These are phyloP conservation scores for Betula pendula DNA, from an alignment of 306 rosid genomes.

Conservation along the genomic window DNA sequence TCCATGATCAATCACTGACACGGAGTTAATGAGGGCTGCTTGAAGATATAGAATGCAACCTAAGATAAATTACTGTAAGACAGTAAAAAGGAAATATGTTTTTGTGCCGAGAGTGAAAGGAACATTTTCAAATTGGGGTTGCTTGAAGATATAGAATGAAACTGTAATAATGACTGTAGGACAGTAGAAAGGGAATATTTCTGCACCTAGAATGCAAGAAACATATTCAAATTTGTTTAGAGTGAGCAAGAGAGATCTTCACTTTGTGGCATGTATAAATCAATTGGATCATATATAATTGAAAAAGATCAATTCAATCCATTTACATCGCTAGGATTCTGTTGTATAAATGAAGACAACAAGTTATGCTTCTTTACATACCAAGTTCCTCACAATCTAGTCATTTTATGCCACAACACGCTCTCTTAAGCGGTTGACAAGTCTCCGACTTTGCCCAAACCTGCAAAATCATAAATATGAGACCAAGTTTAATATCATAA, in stretches of 20 bases:
- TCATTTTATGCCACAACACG: constrained; percentile 30
- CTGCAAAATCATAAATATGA: constrained; percentile 30
- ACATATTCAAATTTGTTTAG: background rate
- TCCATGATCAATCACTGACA: background rate
- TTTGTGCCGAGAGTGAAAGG: background rate
- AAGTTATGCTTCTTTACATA: constrained; percentile 11
- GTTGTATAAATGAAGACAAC: background rate
- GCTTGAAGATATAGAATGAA: background rate
- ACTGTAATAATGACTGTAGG: background rate
- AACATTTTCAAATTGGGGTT: background rate
- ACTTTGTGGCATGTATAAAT: background rate
- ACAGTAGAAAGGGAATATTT: background rate
- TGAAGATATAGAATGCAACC: background rate
- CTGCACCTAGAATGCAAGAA: background rate
- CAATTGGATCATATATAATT: background rate
- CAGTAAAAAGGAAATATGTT: background rate
- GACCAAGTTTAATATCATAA: constrained; percentile 16
- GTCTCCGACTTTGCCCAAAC: constrained; percentile 35
- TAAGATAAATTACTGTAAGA: background rate
- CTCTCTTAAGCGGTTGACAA: constrained; percentile 36
- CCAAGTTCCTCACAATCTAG: constrained; percentile 10
- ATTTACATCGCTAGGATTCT: background rate
- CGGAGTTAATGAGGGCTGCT: background rate
- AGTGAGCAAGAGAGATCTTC: background rate
- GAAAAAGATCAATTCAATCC: background rate